A percentile compares a stretch with the other conserved stretches of the same genome.
Evolutionary conservation across 306 rosid species (phyloP).

Genomic region (Datisca glomerata): DNA sequence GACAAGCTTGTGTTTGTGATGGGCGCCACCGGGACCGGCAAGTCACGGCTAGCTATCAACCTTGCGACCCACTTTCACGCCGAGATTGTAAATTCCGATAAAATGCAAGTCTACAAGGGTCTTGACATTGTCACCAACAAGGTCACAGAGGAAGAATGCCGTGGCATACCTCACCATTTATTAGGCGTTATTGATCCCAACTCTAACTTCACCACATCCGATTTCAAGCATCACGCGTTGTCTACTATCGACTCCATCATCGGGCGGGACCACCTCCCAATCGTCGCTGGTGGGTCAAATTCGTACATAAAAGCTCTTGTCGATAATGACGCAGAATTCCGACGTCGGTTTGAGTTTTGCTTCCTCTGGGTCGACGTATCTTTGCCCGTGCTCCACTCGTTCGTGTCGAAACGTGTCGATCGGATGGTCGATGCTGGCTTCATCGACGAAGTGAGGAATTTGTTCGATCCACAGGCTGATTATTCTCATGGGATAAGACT

Average conservation of each 20-base stretch:
- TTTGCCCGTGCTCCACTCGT: slow-evolving; percentile 3
- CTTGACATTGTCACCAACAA: slow-evolving; percentile 11
- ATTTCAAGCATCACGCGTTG: slow-evolving; percentile 6
- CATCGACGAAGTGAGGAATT: slow-evolving; percentile 2
- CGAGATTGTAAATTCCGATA: slow-evolving; percentile 15
- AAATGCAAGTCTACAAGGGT: slow-evolving; percentile 15
- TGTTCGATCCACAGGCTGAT: slow-evolving; percentile 8
- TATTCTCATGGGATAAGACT: slow-evolving; percentile 11
- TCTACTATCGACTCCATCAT: slow-evolving; percentile 6
- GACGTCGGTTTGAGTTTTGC: slow-evolving; percentile 8
- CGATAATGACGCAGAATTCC: neutral
- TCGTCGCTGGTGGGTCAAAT: slow-evolving; percentile 15
- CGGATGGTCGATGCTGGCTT: slow-evolving; percentile 12
- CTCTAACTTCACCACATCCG: neutral
- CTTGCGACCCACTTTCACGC: slow-evolving; percentile 8
- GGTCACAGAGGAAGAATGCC: slow-evolving; percentile 10
- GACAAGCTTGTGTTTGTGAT: slow-evolving; percentile 11
- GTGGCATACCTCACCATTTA: slow-evolving; percentile 12
- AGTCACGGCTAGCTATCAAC: slow-evolving; percentile 10
- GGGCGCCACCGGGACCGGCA: slow-evolving; percentile 16
- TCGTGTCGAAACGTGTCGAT: slow-evolving; percentile 7
- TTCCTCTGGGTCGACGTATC: slow-evolving; percentile 15
- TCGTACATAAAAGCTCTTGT: slow-evolving; percentile 12
- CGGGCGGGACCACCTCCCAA: slow-evolving; percentile 4
- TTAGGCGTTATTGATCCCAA: slow-evolving; percentile 4